Conservation (phyloP, 805 yeast genomes). For the Candida koratica region DNA sequence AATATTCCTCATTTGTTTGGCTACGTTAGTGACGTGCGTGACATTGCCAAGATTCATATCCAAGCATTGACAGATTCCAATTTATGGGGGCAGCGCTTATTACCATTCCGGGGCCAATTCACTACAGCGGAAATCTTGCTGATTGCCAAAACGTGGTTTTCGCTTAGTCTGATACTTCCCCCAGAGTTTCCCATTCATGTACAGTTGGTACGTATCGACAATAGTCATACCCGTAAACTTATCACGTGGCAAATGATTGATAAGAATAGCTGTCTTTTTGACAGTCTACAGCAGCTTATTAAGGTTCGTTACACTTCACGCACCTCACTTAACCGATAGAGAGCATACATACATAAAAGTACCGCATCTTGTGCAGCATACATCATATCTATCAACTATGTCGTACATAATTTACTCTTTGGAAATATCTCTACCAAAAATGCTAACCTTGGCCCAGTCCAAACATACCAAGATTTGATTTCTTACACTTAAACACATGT, state of each 20-base stretch:
- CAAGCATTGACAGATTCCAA: constrained; percentile 19
- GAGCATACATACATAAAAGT: no score
- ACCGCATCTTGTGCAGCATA: no score
- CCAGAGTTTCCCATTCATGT: constrained; percentile 4
- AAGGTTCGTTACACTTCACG: constrained; percentile 1
- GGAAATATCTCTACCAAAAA: constrained; percentile 92
- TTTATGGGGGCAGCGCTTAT: constrained; percentile 29
- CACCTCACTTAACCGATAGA: not conserved
- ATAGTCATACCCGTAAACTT: constrained; percentile 27
- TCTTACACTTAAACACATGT: constrained; percentile 87
- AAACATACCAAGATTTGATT: constrained; percentile 80
- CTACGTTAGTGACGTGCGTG: constrained; percentile 41
- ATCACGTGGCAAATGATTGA: constrained; percentile 35
- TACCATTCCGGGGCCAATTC: constrained; percentile 17
- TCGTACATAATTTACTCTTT: constrained; percentile 49
- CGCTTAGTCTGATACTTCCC: constrained; percentile 3
- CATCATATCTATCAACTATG: not conserved
- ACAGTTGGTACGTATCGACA: constrained; percentile 20
- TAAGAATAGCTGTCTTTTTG: constrained; percentile 36
- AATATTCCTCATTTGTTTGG: constrained; percentile 13
- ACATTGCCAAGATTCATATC: constrained; percentile 33
- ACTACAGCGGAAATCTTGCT: constrained; percentile 19
- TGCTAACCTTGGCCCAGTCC: constrained; percentile 84
- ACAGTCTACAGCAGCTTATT: constrained; percentile 36
- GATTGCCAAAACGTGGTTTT: constrained; percentile 19